Evolutionary conservation across 805 yeast genomes (phyloP), one percentile per base, ranked within the genome.

Genomic region (Wickerhamiella occidentalis): DNA sequence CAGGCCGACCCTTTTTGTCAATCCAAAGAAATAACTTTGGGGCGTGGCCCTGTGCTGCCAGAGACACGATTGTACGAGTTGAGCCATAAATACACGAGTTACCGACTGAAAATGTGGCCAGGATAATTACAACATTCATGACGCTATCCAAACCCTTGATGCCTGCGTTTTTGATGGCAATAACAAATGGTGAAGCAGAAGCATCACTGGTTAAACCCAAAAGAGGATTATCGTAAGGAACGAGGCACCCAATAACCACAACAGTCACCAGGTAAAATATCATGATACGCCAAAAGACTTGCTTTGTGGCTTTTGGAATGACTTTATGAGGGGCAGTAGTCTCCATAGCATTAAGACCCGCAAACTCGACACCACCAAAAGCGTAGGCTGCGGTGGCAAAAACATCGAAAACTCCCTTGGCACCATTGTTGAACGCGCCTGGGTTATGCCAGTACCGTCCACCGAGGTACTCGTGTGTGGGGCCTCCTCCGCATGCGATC

Each of bases 261-360:
- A 66, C 74, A 52, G 79, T 70, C 12, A 72, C 66, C 61, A 85
- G 70, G 67, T 85, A 85, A 61, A 84, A 83, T 55, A 82, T 64
- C 13, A 79, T 66, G 51, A 84, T 79, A 66, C 92, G 73, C 88
- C 90, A 83, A 67, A 85, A 82, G 5, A 82, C 85, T 67, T 84
- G 88, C 64, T 83, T 83, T 51, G 81, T 76, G 37, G 92, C 88
- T 45, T 74, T 71, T 29, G 90, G 90, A 48, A 82, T 71, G 1
- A 82, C 65, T 50, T 70, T 70, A 57, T 81, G 69, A 41, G 92
- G 88, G 62, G 82, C 75, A 28, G 65, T 74, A 19, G 86, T 72
- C 64, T 84, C 92, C 6, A 88, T 88, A 23, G 88, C 83, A 7
- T 87, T 82, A 40, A 83, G 69, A 46, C 86, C 85, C 36, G 76